A percentile compares a stretch with the other conserved stretches of the same genome.
These are phyloP conservation scores for Acidiella bohemica DNA, from an alignment of 495 filamentous ascomycete genomes.

Conservation along the genomic window DNA sequence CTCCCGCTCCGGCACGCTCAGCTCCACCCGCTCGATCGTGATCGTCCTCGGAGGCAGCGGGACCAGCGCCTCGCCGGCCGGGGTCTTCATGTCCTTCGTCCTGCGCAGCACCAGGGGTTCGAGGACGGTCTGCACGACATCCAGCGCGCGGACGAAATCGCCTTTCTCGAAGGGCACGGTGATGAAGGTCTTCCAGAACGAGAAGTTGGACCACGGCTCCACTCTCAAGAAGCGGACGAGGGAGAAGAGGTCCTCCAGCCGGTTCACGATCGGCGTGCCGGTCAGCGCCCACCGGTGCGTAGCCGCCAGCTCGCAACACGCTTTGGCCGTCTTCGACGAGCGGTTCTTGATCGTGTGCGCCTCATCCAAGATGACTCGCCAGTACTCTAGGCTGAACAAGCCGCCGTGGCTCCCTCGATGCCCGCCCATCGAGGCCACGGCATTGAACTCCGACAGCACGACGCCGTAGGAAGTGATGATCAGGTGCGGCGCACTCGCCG, in stretches of 20 bases:
- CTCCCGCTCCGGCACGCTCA: constrained; percentile 70
- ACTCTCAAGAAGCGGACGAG: constrained; percentile 82
- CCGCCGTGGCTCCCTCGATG: constrained; percentile 51
- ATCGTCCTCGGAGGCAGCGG: constrained; percentile 69
- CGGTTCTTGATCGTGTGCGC: constrained; percentile 91
- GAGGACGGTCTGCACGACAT: constrained; percentile 92
- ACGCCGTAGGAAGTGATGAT: constrained; percentile 95
- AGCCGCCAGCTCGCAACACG: constrained; percentile 78
- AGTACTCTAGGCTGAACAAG: constrained; percentile 83
- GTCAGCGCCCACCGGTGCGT: constrained; percentile 87
- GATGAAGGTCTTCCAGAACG: constrained; percentile 98
- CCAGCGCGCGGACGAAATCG: constrained; percentile 80
- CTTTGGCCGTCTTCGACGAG: constrained; percentile 68
- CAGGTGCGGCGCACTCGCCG: constrained; percentile 63
- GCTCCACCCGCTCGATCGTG: constrained; percentile 70
- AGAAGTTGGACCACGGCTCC: constrained; percentile 96
- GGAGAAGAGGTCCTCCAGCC: constrained; percentile 92
- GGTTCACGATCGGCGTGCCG: constrained; percentile 93
- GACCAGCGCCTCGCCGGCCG: constrained; percentile 73
- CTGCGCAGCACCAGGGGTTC: constrained; percentile 89
- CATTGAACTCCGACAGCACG: constrained; percentile 77
- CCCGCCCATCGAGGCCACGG: constrained; percentile 42
- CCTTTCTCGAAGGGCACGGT: constrained; percentile 92
- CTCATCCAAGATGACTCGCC: constrained; percentile 89
- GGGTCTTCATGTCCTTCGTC: constrained; percentile 97